phyloP scores from a whole-genome alignment of 345 rosid species.

The Combretum micranthum region DNA sequence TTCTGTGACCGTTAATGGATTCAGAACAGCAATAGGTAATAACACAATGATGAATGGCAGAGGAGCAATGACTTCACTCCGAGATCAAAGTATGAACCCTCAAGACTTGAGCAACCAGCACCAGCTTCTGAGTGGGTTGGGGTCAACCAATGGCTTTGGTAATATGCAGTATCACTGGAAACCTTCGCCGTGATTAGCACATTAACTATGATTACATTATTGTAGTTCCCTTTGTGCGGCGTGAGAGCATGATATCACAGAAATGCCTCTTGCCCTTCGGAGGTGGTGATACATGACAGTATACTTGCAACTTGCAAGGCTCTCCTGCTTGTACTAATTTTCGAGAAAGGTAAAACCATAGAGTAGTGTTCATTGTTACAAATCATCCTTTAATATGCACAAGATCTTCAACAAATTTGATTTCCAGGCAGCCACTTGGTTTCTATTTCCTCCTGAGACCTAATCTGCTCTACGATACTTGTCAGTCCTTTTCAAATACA shows the following conservation, averaged over 20 bases:
- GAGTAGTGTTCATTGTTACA: no score
- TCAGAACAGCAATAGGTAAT: slow-evolving; percentile 53
- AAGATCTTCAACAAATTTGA: no score
- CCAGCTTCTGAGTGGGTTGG: slow-evolving; percentile 57
- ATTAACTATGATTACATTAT: neutral
- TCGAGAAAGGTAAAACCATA: no score
- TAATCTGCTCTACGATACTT: no score
- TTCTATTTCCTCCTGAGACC: no score
- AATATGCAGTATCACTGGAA: slow-evolving; percentile 87
- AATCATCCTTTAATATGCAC: no score
- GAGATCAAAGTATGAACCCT: slow-evolving; percentile 65
- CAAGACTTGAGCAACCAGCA: slow-evolving; percentile 74
- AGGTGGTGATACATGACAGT: no score
- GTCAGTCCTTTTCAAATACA: no score
- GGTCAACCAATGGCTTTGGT: slow-evolving; percentile 66
- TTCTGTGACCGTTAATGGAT: slow-evolving; percentile 50
- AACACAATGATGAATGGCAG: slow-evolving; percentile 69
- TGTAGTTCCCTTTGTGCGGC: slow-evolving; percentile 26
- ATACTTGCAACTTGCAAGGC: no score
- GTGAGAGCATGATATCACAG: slow-evolving; percentile 16
- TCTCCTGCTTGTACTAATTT: no score
- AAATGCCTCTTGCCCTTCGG: no score
- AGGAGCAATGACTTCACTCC: slow-evolving; percentile 33
- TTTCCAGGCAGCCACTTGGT: no score
- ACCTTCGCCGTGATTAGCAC: slow-evolving; percentile 37